Conservation (phyloP, 768 basidiomycete genomes). For the Amanita muscaria region DNA sequence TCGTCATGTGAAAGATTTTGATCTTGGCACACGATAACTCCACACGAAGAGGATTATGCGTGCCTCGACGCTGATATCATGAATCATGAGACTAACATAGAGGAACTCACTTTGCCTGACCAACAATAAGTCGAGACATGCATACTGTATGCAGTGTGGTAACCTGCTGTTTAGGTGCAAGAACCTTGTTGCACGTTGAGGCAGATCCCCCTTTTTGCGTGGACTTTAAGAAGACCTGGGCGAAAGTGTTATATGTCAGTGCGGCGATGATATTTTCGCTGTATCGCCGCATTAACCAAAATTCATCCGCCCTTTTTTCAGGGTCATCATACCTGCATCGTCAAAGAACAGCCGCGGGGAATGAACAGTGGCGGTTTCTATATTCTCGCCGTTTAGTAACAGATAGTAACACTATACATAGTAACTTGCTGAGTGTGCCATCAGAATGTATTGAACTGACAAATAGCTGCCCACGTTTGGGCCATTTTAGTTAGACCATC, state of each 20-base stretch:
- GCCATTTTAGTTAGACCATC: constrained; percentile 36
- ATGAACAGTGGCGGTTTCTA: constrained; percentile 43
- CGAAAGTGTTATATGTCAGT: constrained; percentile 46
- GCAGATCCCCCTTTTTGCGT: constrained; percentile 54
- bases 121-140: constrained; percentile 57
- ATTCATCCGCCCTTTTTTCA: neutral
- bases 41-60: too few species aligned
- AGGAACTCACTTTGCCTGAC: constrained; percentile 43
- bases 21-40: too few species aligned
- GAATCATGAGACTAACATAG: neutral
- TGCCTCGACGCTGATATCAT: too few species aligned
- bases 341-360: constrained; percentile 41
- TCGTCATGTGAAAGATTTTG: too few species aligned
- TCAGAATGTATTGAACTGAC: constrained; percentile 39
- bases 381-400: constrained; percentile 52
- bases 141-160: constrained; percentile 50
- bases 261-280: constrained; percentile 32
- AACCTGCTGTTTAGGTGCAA: constrained; percentile 30
- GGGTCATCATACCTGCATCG: constrained; percentile 37
- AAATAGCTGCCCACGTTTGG: constrained; percentile 40
- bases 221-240: constrained; percentile 60
- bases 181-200: constrained; percentile 39
- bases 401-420: too few species aligned
- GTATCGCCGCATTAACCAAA: constrained; percentile 16
- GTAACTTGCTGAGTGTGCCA: constrained; percentile 30